These are phyloP conservation scores for Raddia distichophylla DNA, from an alignment of 176 grass and related monocot species.

Conservation along the genomic window DNA sequence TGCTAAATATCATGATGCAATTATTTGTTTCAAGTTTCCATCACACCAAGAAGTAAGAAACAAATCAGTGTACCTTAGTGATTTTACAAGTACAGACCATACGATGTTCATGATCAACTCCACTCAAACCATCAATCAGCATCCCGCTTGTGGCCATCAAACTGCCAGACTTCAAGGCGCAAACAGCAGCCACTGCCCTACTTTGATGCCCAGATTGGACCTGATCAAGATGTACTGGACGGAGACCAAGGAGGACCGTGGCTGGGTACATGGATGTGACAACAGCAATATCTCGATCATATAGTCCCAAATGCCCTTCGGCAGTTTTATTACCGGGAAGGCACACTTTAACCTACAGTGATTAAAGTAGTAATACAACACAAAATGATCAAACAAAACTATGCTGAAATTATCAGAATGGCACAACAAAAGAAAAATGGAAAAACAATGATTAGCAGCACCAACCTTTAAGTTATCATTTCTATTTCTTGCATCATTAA, in stretches of 20 bases:
- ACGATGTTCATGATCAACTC: neutral
- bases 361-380: neutral
- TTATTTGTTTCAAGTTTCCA: neutral
- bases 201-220: too few species aligned
- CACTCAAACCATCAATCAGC: neutral
- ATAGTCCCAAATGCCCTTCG: conserved; percentile 30
- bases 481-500: neutral
- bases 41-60: neutral
- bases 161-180: too few species aligned
- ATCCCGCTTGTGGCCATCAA: neutral
- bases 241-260: neutral
- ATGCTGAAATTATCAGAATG: neutral
- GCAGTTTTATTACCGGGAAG: too few species aligned
- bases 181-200: too few species aligned
- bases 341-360: neutral
- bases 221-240: too few species aligned
- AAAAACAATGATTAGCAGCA: neutral
- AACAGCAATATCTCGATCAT: neutral
- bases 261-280: too few species aligned
- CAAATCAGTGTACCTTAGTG: neutral
- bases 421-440: neutral
- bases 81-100: too few species aligned
- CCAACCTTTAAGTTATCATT: conserved; percentile 33
- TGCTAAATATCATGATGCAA: neutral
- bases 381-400: neutral